phyloP scores from a whole-genome alignment of 2,329 filamentous ascomycete species.

The Apiospora sp. region DNA sequence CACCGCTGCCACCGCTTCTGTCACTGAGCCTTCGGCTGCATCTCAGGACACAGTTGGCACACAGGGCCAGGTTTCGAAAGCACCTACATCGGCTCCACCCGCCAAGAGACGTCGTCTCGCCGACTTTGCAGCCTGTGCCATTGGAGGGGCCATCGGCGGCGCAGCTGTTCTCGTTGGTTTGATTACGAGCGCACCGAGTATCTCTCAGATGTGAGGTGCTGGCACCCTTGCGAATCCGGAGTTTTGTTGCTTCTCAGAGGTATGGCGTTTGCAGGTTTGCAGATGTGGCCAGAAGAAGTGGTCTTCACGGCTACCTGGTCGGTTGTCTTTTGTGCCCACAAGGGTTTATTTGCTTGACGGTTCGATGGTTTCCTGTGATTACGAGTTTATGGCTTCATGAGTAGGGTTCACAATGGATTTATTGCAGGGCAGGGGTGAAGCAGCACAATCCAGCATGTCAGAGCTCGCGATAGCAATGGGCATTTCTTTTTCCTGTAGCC shows the following conservation, averaged over 20 bases:
- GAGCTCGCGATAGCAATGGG: neutral
- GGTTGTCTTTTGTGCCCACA: neutral
- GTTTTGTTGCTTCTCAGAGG: neutral
- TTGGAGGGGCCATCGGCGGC: constrained; percentile 38
- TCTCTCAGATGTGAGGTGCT: constrained; percentile 18
- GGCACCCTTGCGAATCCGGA: neutral
- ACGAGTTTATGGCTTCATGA: constrained; percentile 20
- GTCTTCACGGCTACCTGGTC: neutral
- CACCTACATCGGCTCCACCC: constrained; percentile 31
- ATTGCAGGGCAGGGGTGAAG: neutral
- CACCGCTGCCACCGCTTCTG: neutral
- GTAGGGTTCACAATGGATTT: constrained; percentile 13
- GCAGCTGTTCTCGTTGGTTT: constrained; percentile 35
- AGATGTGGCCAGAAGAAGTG: neutral
- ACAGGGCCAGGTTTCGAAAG: constrained; percentile 20
- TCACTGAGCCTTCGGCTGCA: neutral
- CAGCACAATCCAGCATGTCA: neutral
- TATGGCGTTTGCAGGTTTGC: constrained; percentile 11
- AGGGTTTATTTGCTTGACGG: neutral
- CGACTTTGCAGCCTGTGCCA: constrained; percentile 39
- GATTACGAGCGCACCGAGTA: constrained; percentile 28
- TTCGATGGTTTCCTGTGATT: constrained; percentile 13
- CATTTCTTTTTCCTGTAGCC: constrained; percentile 11
- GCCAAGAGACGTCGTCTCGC: constrained; percentile 42
- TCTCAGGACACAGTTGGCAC: neutral